Evolutionary conservation across 768 basidiomycete species (phyloP).

Genomic region (Scleroderma bovista): DNA sequence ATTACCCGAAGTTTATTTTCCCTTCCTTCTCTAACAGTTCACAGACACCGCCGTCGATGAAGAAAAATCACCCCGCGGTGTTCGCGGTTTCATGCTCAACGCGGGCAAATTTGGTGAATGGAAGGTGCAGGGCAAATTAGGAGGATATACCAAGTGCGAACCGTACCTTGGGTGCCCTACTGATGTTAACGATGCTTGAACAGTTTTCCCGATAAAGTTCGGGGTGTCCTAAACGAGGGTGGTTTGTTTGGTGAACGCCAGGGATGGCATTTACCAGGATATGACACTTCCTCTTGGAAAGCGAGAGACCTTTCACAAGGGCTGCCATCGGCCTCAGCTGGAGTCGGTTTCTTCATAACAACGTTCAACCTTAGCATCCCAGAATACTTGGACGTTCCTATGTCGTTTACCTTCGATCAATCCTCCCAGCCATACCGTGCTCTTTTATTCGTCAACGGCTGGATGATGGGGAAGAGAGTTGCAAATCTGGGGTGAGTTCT

Average conservation of each 20-base stretch:
- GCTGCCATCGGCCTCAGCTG: constrained; percentile 51
- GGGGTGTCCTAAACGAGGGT: constrained; percentile 69
- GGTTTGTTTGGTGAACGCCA: constrained; percentile 64
- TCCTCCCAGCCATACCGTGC: constrained; percentile 64
- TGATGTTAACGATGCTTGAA: background rate
- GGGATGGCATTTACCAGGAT: constrained; percentile 75
- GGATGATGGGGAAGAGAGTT: constrained; percentile 85
- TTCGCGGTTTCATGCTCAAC: constrained; percentile 71
- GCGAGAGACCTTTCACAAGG: constrained; percentile 52
- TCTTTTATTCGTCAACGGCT: constrained; percentile 76
- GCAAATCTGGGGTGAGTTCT: constrained; percentile 63
- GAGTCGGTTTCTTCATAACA: constrained; percentile 79
- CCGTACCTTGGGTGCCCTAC: background rate
- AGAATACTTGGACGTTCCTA: constrained; percentile 53
- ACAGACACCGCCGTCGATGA: constrained; percentile 39
- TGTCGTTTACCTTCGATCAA: constrained; percentile 70
- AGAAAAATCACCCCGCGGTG: constrained; percentile 70
- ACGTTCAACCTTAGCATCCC: constrained; percentile 63
- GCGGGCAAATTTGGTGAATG: constrained; percentile 54
- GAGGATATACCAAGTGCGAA: constrained; percentile 59
- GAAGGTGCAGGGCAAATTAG: constrained; percentile 73
- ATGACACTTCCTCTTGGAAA: constrained; percentile 57
- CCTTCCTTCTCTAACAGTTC: constrained; percentile 1
- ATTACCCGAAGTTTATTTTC: constrained; percentile 8
- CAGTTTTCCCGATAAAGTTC: constrained; percentile 70